phyloP scores from a whole-genome alignment of 768 basidiomycete species.

The Tulasnella sp. region DNA sequence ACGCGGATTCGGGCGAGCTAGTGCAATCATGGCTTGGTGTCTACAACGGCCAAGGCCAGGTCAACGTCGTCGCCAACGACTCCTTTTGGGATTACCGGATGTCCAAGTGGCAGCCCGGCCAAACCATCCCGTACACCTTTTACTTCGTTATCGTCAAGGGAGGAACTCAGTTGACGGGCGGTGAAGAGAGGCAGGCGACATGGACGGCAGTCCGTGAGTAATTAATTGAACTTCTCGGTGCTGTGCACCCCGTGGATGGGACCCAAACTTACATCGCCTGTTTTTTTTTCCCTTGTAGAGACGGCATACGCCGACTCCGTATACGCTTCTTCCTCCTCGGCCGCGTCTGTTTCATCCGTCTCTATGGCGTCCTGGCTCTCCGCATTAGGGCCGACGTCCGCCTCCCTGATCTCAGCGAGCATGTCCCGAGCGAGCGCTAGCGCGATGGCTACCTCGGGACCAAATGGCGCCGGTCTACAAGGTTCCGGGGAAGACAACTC shows the following conservation, averaged over 20 bases:
- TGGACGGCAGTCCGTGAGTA: conserved; percentile 82
- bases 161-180: conserved; percentile 56
- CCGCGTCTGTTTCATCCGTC: conserved; percentile 49
- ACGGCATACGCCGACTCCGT: conserved; percentile 76
- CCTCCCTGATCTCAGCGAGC: conserved; percentile 40
- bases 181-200: conserved; percentile 65
- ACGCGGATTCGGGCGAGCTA: conserved; percentile 63
- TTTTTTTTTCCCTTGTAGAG: conserved; percentile 50
- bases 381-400: conserved; percentile 34
- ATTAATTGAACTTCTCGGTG: not conserved
- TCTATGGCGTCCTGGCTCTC: conserved; percentile 37
- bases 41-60: conserved; percentile 57
- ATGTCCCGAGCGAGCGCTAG: conserved; percentile 36
- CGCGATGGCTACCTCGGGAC: conserved; percentile 37
- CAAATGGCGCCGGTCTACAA: conserved; percentile 43
- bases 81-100: conserved; percentile 69
- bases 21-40: conserved; percentile 55
- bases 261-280: conserved; percentile 12
- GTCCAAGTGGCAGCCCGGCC: conserved; percentile 48
- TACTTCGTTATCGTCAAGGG: conserved; percentile 77
- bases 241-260: not conserved
- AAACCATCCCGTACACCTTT: conserved; percentile 66
- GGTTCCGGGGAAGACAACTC: conserved; percentile 52
- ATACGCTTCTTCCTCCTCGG: conserved; percentile 50
- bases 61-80: conserved; percentile 66